Evolutionary conservation across 176 grass and related monocot species (phyloP), one percentile per base, ranked within the genome.

Genomic region (Elaeis guineensis): DNA sequence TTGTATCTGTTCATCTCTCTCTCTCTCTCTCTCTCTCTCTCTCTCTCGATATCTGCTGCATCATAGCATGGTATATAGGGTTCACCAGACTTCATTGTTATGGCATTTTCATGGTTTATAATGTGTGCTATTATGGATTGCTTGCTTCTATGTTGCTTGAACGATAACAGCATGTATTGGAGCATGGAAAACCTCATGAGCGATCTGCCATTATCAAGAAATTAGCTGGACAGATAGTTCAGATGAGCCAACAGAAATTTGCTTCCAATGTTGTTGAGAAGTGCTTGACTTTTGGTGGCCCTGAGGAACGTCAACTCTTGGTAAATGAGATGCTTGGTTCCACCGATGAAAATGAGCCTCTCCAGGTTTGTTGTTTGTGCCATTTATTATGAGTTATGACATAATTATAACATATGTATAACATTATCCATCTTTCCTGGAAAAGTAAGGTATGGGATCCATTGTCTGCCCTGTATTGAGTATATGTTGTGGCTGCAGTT

Each of bases 201-300:
- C 63, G 49, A 3, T 52, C 63, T 18, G 63, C 51, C 49, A 65
- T 65, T 19, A 65, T 65, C n/a, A 65, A 65, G 49, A 51, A 65
- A 26, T 65, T 65, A 52, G 51, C 63, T 28, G 63, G 63, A 25
- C 63, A 65, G 51, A 65, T 65, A 25, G 63, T 65, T n/a, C 63
- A 52, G 48, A 65, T 65, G 63, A 65, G 63, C 22, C 63, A 65
- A 52, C 63, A 65, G 63, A 65, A 65, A 8, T 65, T 65, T 65
- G 63, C 63, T 25, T 65, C 63, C 28, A 65, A 65, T 65, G 63
- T 65, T 17, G 39, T 65, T 4, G 63, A 65, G 20, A 65, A 65
- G 17, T 65, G 63, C 17, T 25, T 65, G 63, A 65, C 63, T 52
- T 65, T 65, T 26, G 63, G 63, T 52, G 51, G 22, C 51, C 63